Evolutionary conservation across 108 stramenopile species (phyloP).

Genomic region (Fistulifera pelliculosa): DNA sequence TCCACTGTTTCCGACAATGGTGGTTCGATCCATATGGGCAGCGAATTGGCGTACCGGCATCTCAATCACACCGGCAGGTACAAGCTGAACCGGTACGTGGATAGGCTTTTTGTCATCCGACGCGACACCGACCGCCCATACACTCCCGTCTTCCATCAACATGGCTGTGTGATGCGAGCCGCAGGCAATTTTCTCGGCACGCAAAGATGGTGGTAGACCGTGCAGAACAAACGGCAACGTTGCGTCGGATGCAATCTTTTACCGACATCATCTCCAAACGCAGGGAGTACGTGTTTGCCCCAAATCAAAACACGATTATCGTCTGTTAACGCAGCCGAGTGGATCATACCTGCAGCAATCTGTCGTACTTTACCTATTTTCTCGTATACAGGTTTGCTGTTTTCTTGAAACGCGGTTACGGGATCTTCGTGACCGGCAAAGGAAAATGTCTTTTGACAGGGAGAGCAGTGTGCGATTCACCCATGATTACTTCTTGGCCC

Average conservation of each 20-base stretch:
- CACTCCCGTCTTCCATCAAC: conserved; percentile 72
- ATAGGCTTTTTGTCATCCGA: conserved; percentile 60
- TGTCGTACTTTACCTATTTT: conserved; percentile 27
- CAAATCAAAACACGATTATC: conserved; percentile 68
- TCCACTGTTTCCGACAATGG: conserved; percentile 44
- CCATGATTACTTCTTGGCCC: conserved; percentile 35
- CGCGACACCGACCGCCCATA: conserved; percentile 73
- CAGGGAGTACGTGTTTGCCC: conserved; percentile 62
- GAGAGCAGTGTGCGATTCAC: conserved; percentile 18
- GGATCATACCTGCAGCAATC: conserved; percentile 67
- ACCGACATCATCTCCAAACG: neutral
- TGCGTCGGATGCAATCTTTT: conserved; percentile 26
- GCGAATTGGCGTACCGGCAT: conserved; percentile 56
- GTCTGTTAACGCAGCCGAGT: conserved; percentile 46
- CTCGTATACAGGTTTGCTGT: conserved; percentile 5
- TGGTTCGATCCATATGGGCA: conserved; percentile 74
- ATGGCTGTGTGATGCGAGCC: conserved; percentile 82
- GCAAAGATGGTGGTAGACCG: conserved; percentile 41
- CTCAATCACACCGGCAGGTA: conserved; percentile 53
- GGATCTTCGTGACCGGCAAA: conserved; percentile 13
- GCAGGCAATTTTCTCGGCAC: conserved; percentile 51
- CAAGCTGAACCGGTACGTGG: conserved; percentile 50
- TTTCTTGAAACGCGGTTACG: neutral
- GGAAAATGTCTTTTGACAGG: conserved; percentile 19
- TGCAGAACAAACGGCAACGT: conserved; percentile 39